Base-by-base conservation (phyloP, 2,329 filamentous ascomycete genomes). In the Trichocomaceae sp. region DNA sequence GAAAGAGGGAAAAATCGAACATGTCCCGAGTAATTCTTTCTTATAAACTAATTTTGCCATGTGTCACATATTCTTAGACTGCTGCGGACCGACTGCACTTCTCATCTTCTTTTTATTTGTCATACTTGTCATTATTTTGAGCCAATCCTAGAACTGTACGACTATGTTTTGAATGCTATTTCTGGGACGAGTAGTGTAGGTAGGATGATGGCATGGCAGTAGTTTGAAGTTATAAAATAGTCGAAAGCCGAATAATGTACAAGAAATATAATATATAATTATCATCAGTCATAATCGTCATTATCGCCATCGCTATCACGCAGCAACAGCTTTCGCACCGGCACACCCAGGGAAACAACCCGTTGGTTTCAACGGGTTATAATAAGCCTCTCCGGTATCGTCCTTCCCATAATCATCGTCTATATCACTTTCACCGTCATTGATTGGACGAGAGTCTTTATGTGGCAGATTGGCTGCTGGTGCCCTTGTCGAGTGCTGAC, bases 401-500 rank as follows among this genome's bases (percentile, higher is more conserved):
- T 57, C 58, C 3, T 50, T 49, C 15, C 57, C 76, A 66, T 88
- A 87, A 50, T 85, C 75, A 59, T 87, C 82, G 65, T 89, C 88
- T 2, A 80, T 84, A 62, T 88, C 86, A 59, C 87, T 85, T 50
- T 87, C 86, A 1, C 79, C 84, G 61, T 86, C 83, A 59, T 29
- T 42, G 20, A 41, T 5, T 15, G 4, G 12, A 41, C 26, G 48
- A 22, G 39, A 10, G 12, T 42, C 39, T 42, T 39, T 23, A 15
- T 39, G 29, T 39, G n/a, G 19, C 12, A 42, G 7, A 5, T 42
- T 42, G 3, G n/a, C 6, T n/a, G 35, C n/a, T n/a, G 2, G 12
- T 6, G 33, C 15, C 12, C 7, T 37, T 37, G 39, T 42, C 13
- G 19, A 22, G n/a, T 17, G 39, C 39, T 42, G 39, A 12, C 39